These are phyloP conservation scores for Mucor indicus DNA, from an alignment of 371 early-diverging fungal genomes.

Conservation along the genomic window DNA sequence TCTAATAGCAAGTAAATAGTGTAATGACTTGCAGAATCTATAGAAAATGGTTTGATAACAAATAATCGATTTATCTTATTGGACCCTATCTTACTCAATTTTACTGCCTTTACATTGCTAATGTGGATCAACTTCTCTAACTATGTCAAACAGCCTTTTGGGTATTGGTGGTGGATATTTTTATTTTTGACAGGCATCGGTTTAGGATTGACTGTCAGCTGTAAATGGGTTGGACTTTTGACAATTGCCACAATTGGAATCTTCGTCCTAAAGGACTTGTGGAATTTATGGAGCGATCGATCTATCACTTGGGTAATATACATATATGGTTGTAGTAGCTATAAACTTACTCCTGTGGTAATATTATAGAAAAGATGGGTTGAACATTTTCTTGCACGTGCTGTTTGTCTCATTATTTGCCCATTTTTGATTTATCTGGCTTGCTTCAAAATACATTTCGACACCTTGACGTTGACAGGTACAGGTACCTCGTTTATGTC, in stretches of 20 bases:
- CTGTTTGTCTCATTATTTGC: slow-evolving; percentile 73
- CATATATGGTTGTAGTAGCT: background rate
- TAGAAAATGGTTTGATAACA: slow-evolving; percentile 85
- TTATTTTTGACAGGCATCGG: slow-evolving; percentile 61
- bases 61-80: slow-evolving; percentile 89
- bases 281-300: slow-evolving; percentile 74
- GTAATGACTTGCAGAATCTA: background rate
- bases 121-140: slow-evolving; percentile 79
- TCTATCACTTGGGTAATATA: slow-evolving; percentile 41
- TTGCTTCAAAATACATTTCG: slow-evolving; percentile 87
- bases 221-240: slow-evolving; percentile 92
- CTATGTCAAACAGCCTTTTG: slow-evolving; percentile 56
- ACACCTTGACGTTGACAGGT: slow-evolving; percentile 68
- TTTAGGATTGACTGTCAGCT: slow-evolving; percentile 58
- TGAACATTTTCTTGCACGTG: slow-evolving; percentile 66
- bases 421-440: slow-evolving; percentile 81
- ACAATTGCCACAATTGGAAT: slow-evolving; percentile 81
- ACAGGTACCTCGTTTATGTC: slow-evolving; percentile 92
- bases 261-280: slow-evolving; percentile 76
- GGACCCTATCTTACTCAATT: slow-evolving; percentile 85
- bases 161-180: slow-evolving; percentile 71
- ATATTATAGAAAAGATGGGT: slow-evolving; percentile 47
- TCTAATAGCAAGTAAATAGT: background rate
- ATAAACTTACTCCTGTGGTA: background rate
- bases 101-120: slow-evolving; percentile 69